These are phyloP conservation scores for Chlorella sp. DNA, from an alignment of 139 green algal species.

Conservation along the genomic window DNA sequence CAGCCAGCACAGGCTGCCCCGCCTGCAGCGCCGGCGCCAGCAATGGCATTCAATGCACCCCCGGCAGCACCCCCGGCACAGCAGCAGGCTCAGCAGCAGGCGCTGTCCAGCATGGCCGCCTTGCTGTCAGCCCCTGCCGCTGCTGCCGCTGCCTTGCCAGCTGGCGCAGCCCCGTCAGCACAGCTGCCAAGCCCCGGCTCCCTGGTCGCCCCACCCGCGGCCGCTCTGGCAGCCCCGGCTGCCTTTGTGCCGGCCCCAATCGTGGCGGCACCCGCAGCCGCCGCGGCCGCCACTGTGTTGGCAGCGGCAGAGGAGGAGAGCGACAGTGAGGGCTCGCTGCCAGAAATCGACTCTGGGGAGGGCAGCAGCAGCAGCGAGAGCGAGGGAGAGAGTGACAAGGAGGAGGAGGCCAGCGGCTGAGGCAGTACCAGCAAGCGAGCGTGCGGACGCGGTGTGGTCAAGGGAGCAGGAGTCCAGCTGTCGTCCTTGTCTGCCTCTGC, in stretches of 20 bases:
- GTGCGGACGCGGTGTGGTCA: too few species aligned
- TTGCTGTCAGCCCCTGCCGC: neutral
- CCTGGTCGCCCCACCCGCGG: neutral
- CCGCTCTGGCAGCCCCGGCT: neutral
- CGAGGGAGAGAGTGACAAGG: too few species aligned
- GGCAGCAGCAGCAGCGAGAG: constrained; percentile 23
- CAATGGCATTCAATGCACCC: neutral
- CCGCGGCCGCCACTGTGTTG: constrained; percentile 15
- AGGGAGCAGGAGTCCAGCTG: too few species aligned
- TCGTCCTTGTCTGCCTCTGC: too few species aligned
- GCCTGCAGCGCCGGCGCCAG: neutral
- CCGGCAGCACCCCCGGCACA: neutral
- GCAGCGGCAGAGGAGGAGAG: constrained; percentile 54
- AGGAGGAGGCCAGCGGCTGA: neutral
- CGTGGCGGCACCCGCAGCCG: neutral
- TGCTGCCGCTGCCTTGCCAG: neutral
- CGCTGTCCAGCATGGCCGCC: constrained; percentile 9
- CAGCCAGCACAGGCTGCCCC: neutral
- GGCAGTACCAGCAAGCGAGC: too few species aligned
- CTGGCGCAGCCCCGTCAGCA: neutral
- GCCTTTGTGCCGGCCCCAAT: neutral
- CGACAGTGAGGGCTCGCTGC: constrained; percentile 65
- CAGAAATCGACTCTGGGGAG: constrained; percentile 76
- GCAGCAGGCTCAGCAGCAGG: neutral
- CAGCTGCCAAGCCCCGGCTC: neutral